These are phyloP conservation scores for Pseudopyrenochaeta lycopersici DNA, from an alignment of 2,329 filamentous ascomycete species.

Conservation along the genomic window DNA sequence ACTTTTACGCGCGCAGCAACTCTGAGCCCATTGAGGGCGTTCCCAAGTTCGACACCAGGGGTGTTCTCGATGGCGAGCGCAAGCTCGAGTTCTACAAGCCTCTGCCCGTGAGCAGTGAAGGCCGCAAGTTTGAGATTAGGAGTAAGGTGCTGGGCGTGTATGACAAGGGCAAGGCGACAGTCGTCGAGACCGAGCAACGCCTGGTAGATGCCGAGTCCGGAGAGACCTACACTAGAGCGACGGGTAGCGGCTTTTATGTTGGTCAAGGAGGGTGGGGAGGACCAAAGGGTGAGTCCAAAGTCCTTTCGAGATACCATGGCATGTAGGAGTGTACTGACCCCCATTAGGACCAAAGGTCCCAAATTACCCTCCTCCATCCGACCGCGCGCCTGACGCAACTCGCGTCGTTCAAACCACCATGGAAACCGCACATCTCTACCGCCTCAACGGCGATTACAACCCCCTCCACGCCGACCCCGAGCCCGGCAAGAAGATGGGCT, in stretches of 20 bases:
- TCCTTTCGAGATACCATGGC: neutral
- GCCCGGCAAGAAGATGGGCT: conserved; percentile 88
- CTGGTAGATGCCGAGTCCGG: conserved; percentile 75
- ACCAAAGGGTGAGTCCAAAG: conserved; percentile 73
- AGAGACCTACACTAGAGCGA: conserved; percentile 75
- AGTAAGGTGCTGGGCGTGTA: conserved; percentile 85
- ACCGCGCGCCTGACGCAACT: conserved; percentile 73
- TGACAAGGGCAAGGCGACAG: conserved; percentile 86
- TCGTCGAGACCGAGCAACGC: conserved; percentile 80
- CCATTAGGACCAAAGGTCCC: conserved; percentile 70
- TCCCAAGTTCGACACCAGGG: conserved; percentile 76
- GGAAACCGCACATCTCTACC: conserved; percentile 69
- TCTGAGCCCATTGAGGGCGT: conserved; percentile 75
- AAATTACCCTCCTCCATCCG: conserved; percentile 80
- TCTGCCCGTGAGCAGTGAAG: conserved; percentile 75
- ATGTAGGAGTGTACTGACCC: neutral
- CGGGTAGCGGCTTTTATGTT: conserved; percentile 80
- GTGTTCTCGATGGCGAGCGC: conserved; percentile 85
- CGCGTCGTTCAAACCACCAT: conserved; percentile 74
- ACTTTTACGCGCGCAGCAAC: conserved; percentile 80
- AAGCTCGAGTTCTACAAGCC: conserved; percentile 79
- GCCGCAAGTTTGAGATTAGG: conserved; percentile 77
- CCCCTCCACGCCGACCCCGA: conserved; percentile 88
- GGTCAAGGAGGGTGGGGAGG: conserved; percentile 87
- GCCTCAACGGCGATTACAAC: conserved; percentile 94